Evolutionary conservation across 371 early-diverging fungal species (phyloP).

Genomic region (Scutellospora calospora): DNA sequence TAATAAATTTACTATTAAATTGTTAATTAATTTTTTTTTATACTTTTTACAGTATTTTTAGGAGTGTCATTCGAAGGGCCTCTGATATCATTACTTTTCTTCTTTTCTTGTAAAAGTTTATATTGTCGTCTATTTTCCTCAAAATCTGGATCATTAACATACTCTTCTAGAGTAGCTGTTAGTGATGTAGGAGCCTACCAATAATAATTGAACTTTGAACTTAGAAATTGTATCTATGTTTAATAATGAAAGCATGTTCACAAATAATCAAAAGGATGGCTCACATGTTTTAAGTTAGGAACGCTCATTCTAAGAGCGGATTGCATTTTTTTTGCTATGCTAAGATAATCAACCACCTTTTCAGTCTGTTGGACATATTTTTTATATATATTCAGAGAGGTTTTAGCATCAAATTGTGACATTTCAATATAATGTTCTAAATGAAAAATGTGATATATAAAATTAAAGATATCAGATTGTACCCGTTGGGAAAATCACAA

Average conservation of each 20-base stretch:
- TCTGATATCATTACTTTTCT: neutral
- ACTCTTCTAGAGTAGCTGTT: conserved; percentile 87
- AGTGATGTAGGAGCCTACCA: conserved; percentile 84
- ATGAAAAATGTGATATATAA: neutral
- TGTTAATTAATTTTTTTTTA: neutral
- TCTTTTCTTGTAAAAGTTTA: conserved; percentile 50
- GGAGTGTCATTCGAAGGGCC: too few species aligned
- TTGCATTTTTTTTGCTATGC: conserved; percentile 78
- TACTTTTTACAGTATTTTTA: too few species aligned
- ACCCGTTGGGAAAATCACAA: too few species aligned
- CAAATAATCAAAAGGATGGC: neutral
- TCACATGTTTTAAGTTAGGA: conserved; percentile 87
- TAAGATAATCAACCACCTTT: conserved; percentile 79
- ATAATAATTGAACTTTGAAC: conserved; percentile 1
- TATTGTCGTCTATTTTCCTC: conserved; percentile 62
- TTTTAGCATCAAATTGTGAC: conserved; percentile 78
- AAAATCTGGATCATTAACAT: conserved; percentile 77
- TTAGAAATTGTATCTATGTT: neutral
- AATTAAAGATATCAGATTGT: neutral
- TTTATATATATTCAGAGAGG: conserved; percentile 90
- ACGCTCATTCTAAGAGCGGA: conserved; percentile 77
- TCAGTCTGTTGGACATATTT: conserved; percentile 87
- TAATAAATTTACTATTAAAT: too few species aligned
- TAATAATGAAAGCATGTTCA: neutral
- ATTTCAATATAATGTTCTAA: conserved; percentile 89